These are phyloP conservation scores for Ceratocystis cubensis DNA, from an alignment of 2,329 filamentous ascomycete species.

Conservation along the genomic window DNA sequence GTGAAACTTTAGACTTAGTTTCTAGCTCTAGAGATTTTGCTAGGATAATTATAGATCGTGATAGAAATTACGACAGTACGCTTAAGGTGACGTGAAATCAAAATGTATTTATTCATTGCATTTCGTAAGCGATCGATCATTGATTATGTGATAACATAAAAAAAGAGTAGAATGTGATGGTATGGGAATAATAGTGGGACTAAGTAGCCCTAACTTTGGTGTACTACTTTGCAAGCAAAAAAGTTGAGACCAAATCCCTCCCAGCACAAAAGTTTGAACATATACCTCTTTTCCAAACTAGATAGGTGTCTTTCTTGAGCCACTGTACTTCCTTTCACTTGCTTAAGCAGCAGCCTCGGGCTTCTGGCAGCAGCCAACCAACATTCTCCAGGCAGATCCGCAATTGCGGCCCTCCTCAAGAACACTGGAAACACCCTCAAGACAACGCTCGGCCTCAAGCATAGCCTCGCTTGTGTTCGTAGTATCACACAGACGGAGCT, in stretches of 20 bases:
- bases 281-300: too few species aligned
- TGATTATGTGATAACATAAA: constrained; percentile 6
- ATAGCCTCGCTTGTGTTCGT: constrained; percentile 40
- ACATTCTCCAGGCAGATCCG: constrained; percentile 47
- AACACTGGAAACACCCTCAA: constrained; percentile 47
- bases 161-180: constrained; percentile 1
- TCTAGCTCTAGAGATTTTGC: background rate
- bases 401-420: constrained; percentile 50
- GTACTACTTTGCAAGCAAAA: background rate
- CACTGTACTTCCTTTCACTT: background rate
- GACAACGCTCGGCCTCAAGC: constrained; percentile 44
- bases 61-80: background rate
- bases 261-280: too few species aligned
- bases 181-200: constrained; percentile 7
- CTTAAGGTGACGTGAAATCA: too few species aligned
- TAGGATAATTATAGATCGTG: constrained; percentile 9
- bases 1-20: background rate
- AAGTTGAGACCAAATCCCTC: background rate
- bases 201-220: background rate
- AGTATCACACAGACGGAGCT: constrained; percentile 43
- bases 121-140: too few species aligned
- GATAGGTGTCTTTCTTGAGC: too few species aligned
- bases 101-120: too few species aligned
- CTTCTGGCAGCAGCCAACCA: constrained; percentile 54
- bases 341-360: constrained; percentile 29